These are phyloP conservation scores for Neotropicomus parvogracilis DNA, from an alignment of 1,284 basidiomycete genomes.

Conservation along the genomic window DNA sequence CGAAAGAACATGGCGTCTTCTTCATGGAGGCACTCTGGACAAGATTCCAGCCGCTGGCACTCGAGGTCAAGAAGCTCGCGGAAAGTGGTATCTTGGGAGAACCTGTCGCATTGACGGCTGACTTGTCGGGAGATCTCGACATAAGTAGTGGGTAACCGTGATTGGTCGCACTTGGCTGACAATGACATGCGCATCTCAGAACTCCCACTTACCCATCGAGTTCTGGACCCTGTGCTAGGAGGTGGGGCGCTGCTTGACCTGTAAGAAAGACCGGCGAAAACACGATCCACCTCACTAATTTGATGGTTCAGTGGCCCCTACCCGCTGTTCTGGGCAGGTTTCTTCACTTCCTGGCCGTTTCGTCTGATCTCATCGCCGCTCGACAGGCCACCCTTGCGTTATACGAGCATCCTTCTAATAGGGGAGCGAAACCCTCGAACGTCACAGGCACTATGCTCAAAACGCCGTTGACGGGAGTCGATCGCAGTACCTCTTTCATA, in stretches of 20 bases:
- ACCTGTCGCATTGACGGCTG: constrained; percentile 64
- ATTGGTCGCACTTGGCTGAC: neutral
- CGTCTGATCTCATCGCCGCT: constrained; percentile 10
- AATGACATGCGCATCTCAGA: constrained; percentile 38
- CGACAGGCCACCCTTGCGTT: constrained; percentile 66
- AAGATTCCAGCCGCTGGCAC: constrained; percentile 67
- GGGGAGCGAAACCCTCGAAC: constrained; percentile 49
- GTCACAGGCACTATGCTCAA: constrained; percentile 67
- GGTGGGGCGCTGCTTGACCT: constrained; percentile 86
- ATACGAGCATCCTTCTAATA: constrained; percentile 77
- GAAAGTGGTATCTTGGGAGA: constrained; percentile 60
- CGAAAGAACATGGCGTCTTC: constrained; percentile 75
- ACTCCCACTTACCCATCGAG: constrained; percentile 65
- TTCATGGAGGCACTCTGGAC: constrained; percentile 90
- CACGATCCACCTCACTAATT: constrained; percentile 2
- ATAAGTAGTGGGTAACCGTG: constrained; percentile 56
- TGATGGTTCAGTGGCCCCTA: constrained; percentile 63
- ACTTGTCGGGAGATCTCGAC: constrained; percentile 71
- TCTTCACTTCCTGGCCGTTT: neutral
- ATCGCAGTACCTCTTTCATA: constrained; percentile 73
- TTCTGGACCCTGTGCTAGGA: constrained; percentile 77
- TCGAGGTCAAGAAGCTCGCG: constrained; percentile 63
- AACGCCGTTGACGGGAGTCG: constrained; percentile 74
- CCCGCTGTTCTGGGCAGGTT: constrained; percentile 70
- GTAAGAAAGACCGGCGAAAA: constrained; percentile 34